Evolutionary conservation across 768 basidiomycete genomes (phyloP).

Genomic region (Boletus sensibilis): DNA sequence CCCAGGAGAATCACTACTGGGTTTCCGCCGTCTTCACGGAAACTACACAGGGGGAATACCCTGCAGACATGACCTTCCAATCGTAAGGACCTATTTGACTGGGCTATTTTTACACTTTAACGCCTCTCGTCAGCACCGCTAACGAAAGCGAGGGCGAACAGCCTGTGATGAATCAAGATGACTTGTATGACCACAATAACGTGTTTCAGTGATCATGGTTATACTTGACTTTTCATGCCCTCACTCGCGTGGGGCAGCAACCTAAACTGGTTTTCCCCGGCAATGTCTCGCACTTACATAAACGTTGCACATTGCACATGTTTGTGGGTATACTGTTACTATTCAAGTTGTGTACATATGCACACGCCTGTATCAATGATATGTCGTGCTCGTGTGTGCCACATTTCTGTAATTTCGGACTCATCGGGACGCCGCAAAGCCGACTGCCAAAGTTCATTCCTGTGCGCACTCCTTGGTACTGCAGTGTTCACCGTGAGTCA

Average conservation of each 20-base stretch:
- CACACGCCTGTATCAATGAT: constrained; percentile 4
- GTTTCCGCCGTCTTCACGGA: not conserved
- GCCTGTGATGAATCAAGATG: constrained; percentile 5
- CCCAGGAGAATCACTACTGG: constrained; percentile 1
- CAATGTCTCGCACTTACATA: not conserved
- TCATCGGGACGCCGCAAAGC: not conserved
- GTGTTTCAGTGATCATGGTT: constrained; percentile 13
- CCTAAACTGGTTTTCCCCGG: not conserved
- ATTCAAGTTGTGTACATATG: not conserved
- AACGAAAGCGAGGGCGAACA: constrained; percentile 12
- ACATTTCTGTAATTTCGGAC: constrained; percentile 22
- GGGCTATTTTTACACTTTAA: not conserved
- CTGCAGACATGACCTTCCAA: constrained; percentile 3
- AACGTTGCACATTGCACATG: not conserved
- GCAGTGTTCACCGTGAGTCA: constrained; percentile 2
- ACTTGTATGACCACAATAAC: constrained; percentile 5
- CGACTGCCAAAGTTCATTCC: constrained; percentile 4
- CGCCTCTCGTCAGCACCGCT: constrained; percentile 6
- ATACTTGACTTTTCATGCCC: constrained; percentile 2
- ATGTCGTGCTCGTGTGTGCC: constrained; percentile 24
- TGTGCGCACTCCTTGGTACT: constrained; percentile 10
- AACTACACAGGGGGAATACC: constrained; percentile 3
- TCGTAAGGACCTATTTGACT: constrained; percentile 6
- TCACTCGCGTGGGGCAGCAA: not conserved
- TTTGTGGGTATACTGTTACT: not conserved